These are phyloP conservation scores for Blyttiomyces sp. DNA, from an alignment of 371 early-diverging fungal species.

Conservation along the genomic window DNA sequence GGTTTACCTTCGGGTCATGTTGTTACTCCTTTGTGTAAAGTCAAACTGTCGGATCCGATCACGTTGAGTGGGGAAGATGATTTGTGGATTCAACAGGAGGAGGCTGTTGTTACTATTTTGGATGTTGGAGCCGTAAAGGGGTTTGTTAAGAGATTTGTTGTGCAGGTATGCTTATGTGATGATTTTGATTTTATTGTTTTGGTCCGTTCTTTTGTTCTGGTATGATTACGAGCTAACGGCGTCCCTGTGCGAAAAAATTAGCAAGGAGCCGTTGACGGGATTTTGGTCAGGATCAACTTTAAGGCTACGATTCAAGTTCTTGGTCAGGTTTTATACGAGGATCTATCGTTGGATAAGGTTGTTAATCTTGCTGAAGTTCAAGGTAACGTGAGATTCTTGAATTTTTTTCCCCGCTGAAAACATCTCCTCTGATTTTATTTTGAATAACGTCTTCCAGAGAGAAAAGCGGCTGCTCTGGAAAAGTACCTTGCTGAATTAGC, in stretches of 20 bases:
- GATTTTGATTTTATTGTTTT: too few relatives aligned
- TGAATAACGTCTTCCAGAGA: too few relatives aligned
- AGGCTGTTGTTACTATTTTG: neutral
- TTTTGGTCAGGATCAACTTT: neutral
- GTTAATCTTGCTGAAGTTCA: neutral
- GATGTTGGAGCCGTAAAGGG: neutral
- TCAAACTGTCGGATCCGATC: conserved; percentile 4
- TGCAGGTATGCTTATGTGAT: neutral
- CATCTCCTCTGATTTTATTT: too few relatives aligned
- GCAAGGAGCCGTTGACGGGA: neutral
- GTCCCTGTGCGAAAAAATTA: neutral
- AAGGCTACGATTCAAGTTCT: conserved; percentile 4
- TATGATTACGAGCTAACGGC: neutral
- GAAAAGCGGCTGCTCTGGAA: too few relatives aligned
- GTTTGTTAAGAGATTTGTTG: neutral
- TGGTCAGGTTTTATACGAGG: neutral
- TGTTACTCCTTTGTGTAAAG: neutral
- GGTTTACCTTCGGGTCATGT: neutral
- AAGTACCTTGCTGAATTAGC: too few relatives aligned
- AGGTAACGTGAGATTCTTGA: too few relatives aligned
- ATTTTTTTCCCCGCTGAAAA: too few relatives aligned
- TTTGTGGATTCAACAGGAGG: conserved; percentile 7
- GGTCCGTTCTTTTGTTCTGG: too few relatives aligned
- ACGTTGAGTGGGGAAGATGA: conserved; percentile 1
- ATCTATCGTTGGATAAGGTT: conserved; percentile 8